Conservation (phyloP, 208 protist species). For the Phytomonas sp. region DNA sequence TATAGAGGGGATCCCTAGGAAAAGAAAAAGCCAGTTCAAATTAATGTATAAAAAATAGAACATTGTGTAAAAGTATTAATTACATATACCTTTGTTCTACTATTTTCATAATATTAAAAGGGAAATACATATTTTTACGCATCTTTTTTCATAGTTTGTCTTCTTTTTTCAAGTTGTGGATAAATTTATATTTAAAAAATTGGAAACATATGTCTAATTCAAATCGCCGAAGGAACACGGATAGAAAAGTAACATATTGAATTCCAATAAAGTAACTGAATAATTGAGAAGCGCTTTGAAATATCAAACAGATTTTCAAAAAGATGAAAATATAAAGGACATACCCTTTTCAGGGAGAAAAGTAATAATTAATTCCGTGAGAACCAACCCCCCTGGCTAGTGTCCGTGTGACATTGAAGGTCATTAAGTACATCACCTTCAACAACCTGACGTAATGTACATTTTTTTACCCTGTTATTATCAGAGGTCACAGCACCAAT, state of each 20-base stretch:
- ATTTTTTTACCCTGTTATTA: too few relatives aligned
- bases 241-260: not conserved
- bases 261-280: not conserved
- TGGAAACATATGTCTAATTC: not conserved
- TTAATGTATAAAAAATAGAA: not conserved
- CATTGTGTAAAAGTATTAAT: not conserved
- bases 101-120: not conserved
- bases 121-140: too few relatives aligned
- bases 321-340: not conserved
- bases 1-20: too few relatives aligned
- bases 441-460: too few relatives aligned
- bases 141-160: too few relatives aligned
- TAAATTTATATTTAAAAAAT: slow-evolving; percentile 5
- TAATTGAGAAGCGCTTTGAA: not conserved
- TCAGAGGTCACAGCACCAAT: too few relatives aligned
- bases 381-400: too few relatives aligned
- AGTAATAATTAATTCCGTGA: not conserved
- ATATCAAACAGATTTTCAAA: slow-evolving; percentile 1
- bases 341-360: not conserved
- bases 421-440: too few relatives aligned
- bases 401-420: too few relatives aligned
- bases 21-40: too few relatives aligned
- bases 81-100: not conserved
- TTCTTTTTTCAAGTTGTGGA: slow-evolving; percentile 2
- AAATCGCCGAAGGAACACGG: not conserved